Evolutionary conservation across 306 rosid genomes (phyloP).

Genomic region (Medicago lupulina): DNA sequence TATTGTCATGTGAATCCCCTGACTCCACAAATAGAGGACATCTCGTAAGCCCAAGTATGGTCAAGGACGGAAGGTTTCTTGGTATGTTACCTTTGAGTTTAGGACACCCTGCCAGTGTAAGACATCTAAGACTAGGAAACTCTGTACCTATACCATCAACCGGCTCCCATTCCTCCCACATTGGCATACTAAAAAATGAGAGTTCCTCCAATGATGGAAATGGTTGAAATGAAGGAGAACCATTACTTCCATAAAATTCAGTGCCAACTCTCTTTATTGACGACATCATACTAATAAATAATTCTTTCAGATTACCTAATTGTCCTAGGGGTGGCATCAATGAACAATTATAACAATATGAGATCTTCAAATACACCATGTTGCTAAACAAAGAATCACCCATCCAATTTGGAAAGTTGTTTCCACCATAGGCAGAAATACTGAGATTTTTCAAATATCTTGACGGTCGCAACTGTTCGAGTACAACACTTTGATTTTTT

Average conservation of each 20-base stretch:
- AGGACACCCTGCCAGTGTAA: too few species aligned
- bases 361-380: not conserved
- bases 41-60: too few species aligned
- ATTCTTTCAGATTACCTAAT: not conserved
- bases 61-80: too few species aligned
- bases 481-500: not conserved
- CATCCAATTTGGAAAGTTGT: constrained; percentile 12
- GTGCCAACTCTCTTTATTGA: not conserved
- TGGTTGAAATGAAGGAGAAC: constrained; percentile 3
- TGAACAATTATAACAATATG: not conserved
- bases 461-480: constrained; percentile 24
- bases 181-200: not conserved
- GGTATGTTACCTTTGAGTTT: too few species aligned
- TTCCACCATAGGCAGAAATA: constrained; percentile 27
- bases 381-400: not conserved
- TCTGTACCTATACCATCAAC: not conserved
- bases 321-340: constrained; percentile 19
- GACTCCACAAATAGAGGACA: too few species aligned
- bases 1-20: too few species aligned
- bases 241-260: not conserved
- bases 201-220: not conserved
- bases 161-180: constrained; percentile 13
- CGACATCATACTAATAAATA: not conserved
- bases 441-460: constrained; percentile 27
- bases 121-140: not conserved